Conservation (phyloP, 2,329 filamentous ascomycete genomes). For the Fusarium liriodendri region DNA sequence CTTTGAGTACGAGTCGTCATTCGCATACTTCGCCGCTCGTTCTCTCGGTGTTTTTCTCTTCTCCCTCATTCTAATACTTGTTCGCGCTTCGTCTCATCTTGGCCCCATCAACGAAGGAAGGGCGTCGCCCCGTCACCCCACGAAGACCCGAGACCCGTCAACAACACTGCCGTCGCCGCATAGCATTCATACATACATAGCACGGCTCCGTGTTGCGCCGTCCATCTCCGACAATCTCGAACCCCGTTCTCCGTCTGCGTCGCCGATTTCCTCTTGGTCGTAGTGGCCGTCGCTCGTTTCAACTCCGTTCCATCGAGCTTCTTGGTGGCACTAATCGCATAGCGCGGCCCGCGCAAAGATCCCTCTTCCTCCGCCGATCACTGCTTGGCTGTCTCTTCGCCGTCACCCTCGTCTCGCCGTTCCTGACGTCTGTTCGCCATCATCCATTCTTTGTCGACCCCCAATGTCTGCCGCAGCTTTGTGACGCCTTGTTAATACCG, state of each 20-base stretch:
- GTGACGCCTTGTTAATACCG: neutral
- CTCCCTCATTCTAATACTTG: neutral
- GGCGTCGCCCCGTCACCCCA: slow-evolving; percentile 31
- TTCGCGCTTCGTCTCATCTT: neutral
- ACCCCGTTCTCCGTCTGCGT: slow-evolving; percentile 2
- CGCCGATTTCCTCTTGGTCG: slow-evolving; percentile 14
- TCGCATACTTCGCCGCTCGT: slow-evolving; percentile 18
- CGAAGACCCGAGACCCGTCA: slow-evolving; percentile 26
- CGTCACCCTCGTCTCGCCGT: slow-evolving; percentile 23
- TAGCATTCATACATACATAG: slow-evolving; percentile 8
- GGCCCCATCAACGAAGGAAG: slow-evolving; percentile 11
- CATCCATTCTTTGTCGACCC: slow-evolving; percentile 20
- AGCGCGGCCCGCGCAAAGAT: slow-evolving; percentile 33
- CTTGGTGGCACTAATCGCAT: slow-evolving; percentile 35
- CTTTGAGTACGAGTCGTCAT: slow-evolving; percentile 1
- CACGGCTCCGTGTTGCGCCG: slow-evolving; percentile 12
- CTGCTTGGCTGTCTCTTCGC: slow-evolving; percentile 31
- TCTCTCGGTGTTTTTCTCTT: slow-evolving; percentile 3
- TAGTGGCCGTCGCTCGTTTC: slow-evolving; percentile 33
- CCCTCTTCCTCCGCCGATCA: slow-evolving; percentile 32
- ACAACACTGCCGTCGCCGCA: slow-evolving; percentile 18
- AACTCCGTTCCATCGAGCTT: slow-evolving; percentile 34
- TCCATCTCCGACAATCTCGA: slow-evolving; percentile 14
- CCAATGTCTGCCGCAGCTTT: neutral
- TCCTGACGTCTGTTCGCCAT: slow-evolving; percentile 26